Evolutionary conservation across 805 yeast genomes (phyloP), one percentile per base, ranked within the genome.

Genomic region (Saccharomycopsis guyanensis): DNA sequence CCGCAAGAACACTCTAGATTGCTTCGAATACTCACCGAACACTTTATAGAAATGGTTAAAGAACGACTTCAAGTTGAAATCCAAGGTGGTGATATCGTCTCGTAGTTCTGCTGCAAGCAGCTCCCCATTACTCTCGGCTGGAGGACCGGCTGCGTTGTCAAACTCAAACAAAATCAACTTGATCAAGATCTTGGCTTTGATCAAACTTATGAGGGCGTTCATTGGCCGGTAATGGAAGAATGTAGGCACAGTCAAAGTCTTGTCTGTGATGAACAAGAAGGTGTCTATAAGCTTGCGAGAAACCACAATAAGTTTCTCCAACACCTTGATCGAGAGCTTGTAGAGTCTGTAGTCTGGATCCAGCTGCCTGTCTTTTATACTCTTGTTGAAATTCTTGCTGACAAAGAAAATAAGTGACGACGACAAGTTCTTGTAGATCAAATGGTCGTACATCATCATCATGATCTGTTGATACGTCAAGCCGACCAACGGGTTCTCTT

Each of bases 171-270:
- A 35, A 15, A 51, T 19, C 19, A 76, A 65, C 45, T 68, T 67
- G 18, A 73, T 69, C 40, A 73, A 59, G 18, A 75, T 55, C 50
- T 73, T 60, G 1, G 75, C 66, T 43, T 77, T 61, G 16, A 74
- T 66, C 49, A 75, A 56, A 3, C 74, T 66, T 22, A 73, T 72
- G 19, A 75, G 56, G 0, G 78, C 73, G 55, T 73, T 73, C 69
- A 75, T 63, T 2, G 80, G 77, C 39, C 80, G 58, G 52, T 74
- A 75, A 55, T 71, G 71, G 53, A 74, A 69, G 51, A 73, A 71
- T 0, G 79, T 73, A 2, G 80, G 80, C 47, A 66, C 70, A 38
- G 63, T 57, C 3, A 61, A 50, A 1, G 73, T 66, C 47, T 65
- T 64, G 8, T 62, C 64, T 45, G 70, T 66, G 20, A 73, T 48